Evolutionary conservation across 257 asterid genomes (phyloP).

Genomic region (Sherardia arvensis): DNA sequence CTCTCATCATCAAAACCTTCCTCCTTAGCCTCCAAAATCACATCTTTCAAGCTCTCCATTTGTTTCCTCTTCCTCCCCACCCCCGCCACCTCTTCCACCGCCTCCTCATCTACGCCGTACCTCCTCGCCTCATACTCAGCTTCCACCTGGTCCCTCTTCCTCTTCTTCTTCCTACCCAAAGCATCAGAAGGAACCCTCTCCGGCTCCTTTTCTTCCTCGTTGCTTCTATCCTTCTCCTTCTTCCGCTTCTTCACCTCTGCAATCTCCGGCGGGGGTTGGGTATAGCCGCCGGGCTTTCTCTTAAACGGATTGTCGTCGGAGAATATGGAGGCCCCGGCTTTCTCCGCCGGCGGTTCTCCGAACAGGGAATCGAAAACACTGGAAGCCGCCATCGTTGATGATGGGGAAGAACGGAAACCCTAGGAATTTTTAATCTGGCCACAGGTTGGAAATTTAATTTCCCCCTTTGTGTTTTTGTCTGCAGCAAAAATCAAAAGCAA

Average conservation of each 20-base stretch:
- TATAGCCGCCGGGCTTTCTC: constrained; percentile 32
- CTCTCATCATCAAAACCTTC: constrained; percentile 92
- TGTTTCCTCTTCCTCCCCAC: constrained; percentile 89
- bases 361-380: constrained; percentile 48
- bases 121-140: constrained; percentile 62
- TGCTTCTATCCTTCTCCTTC: constrained; percentile 27
- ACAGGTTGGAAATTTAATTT: background rate
- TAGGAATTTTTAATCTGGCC: constrained; percentile 6
- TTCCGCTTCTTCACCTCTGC: constrained; percentile 26
- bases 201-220: constrained; percentile 21
- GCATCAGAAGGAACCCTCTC: constrained; percentile 15
- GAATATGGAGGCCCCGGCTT: constrained; percentile 38
- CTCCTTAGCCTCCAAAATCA: constrained; percentile 52
- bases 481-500: background rate
- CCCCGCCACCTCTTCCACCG: constrained; percentile 20
- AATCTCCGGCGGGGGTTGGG: constrained; percentile 14
- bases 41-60: constrained; percentile 69
- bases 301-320: constrained; percentile 72
- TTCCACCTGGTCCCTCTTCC: constrained; percentile 93
- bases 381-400: constrained; percentile 24
- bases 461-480: background rate
- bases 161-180: constrained; percentile 32
- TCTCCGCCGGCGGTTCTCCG: constrained; percentile 35
- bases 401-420: constrained; percentile 4
- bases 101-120: constrained; percentile 42